Percentiles rank a stretch among this genome's conserved stretches.
phyloP scores from a whole-genome alignment of 306 rosid species.

The Vigna hirtella region DNA sequence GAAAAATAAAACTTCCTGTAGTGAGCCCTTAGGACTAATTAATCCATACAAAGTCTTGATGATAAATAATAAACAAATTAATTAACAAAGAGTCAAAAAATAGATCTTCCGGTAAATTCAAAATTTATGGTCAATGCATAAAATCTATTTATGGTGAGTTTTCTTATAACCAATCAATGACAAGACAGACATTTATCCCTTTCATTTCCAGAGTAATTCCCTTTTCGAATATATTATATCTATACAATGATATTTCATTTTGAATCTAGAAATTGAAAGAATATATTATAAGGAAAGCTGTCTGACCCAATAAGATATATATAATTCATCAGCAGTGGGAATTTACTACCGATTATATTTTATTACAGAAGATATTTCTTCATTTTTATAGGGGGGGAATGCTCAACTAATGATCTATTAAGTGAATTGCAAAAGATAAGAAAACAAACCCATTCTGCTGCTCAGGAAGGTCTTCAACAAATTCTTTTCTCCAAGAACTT shows the following conservation, averaged over 20 bases:
- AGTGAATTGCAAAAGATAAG: slow-evolving; percentile 28
- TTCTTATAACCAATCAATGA: not conserved
- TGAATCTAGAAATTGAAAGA: slow-evolving; percentile 1
- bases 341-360: slow-evolving; percentile 12
- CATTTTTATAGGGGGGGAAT: slow-evolving; percentile 2
- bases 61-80: not conserved
- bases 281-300: slow-evolving; percentile 3
- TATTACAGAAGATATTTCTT: slow-evolving; percentile 5
- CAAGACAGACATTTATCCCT: no score
- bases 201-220: not conserved
- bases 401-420: slow-evolving; percentile 14
- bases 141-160: not conserved
- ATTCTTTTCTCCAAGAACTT: slow-evolving; percentile 83
- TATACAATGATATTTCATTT: slow-evolving; percentile 8
- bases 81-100: not conserved
- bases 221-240: slow-evolving; percentile 7
- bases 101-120: slow-evolving; percentile 14
- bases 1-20: not conserved
- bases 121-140: slow-evolving; percentile 2
- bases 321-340: not conserved
- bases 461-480: slow-evolving; percentile 86
- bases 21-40: not conserved
- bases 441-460: slow-evolving; percentile 82
- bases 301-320: slow-evolving; percentile 3
- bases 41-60: not conserved